These are phyloP conservation scores for Myxozyma kluyveri DNA, from an alignment of 805 yeast species.

Conservation along the genomic window DNA sequence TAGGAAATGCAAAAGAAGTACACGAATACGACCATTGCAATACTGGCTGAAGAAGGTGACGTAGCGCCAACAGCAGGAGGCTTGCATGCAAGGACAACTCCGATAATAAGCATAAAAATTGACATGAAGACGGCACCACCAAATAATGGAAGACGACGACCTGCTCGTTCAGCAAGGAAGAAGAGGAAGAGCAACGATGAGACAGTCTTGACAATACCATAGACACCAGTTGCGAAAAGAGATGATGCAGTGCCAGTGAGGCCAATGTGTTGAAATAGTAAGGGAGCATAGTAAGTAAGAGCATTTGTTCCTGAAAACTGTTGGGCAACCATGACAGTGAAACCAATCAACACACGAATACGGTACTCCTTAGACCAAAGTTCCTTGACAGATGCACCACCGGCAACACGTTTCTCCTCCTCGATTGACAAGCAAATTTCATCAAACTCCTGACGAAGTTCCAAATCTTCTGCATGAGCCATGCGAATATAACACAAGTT, in stretches of 20 bases:
- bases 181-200: conserved; percentile 30
- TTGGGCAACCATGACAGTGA: conserved; percentile 21
- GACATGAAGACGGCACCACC: conserved; percentile 32
- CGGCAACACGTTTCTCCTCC: conserved; percentile 14
- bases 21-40: conserved; percentile 26
- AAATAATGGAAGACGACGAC: conserved; percentile 32
- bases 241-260: conserved; percentile 41
- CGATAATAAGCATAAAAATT: conserved; percentile 30
- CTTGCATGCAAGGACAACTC: conserved; percentile 17
- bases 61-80: conserved; percentile 14
- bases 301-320: conserved; percentile 47
- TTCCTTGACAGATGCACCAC: conserved; percentile 20
- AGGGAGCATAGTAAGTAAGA: conserved; percentile 48
- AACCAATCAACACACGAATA: conserved; percentile 18
- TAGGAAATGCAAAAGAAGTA: conserved; percentile 22
- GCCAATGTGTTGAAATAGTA: conserved; percentile 47
- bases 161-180: conserved; percentile 32
- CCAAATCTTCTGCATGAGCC: conserved; percentile 42
- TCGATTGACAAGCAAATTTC: conserved; percentile 27
- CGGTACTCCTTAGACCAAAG: conserved; percentile 12
- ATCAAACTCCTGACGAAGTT: conserved; percentile 43
- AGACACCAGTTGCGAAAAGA: conserved; percentile 28
- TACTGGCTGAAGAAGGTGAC: conserved; percentile 11
- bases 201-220: conserved; percentile 28
- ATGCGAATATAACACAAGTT: conserved; percentile 44